These are phyloP conservation scores for Globisporangium emineosum DNA, from an alignment of 352 stramenopile species.

Conservation along the genomic window DNA sequence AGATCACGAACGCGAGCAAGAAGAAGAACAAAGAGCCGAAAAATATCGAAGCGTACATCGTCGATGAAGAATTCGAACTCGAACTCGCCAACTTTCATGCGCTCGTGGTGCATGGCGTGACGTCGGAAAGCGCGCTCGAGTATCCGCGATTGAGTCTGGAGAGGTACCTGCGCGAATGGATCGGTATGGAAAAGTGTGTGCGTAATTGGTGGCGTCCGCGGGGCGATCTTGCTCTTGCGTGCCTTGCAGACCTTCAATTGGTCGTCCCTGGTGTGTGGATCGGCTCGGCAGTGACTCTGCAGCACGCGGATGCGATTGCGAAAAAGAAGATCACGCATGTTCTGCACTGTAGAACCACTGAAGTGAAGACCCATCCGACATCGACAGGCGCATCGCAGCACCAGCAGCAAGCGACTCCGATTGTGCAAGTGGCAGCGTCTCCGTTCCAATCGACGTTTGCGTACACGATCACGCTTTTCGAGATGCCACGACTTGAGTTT, in stretches of 20 bases:
- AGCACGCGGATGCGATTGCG: conserved; percentile 12
- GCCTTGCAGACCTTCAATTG: conserved; percentile 31
- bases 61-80: conserved; percentile 21
- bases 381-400: neutral
- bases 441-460: conserved; percentile 4
- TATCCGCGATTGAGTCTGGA: conserved; percentile 6
- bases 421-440: conserved; percentile 3
- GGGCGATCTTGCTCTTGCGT: conserved; percentile 16
- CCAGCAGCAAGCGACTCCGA: neutral
- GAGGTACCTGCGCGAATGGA: conserved; percentile 16
- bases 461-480: conserved; percentile 16
- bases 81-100: conserved; percentile 25
- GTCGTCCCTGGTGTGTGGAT: conserved; percentile 34
- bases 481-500: conserved; percentile 5
- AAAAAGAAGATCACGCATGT: conserved; percentile 21
- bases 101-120: conserved; percentile 13
- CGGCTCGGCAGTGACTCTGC: conserved; percentile 26
- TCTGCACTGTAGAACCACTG: conserved; percentile 10
- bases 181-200: neutral
- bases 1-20: too few relatives aligned
- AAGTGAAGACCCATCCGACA: neutral
- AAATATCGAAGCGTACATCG: conserved; percentile 10
- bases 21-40: neutral
- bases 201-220: conserved; percentile 14
- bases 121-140: conserved; percentile 11